A percentile compares a stretch with the other conserved stretches of the same genome.
These are phyloP conservation scores for Podaxis carcinomalis DNA, from an alignment of 768 basidiomycete species.

Conservation along the genomic window DNA sequence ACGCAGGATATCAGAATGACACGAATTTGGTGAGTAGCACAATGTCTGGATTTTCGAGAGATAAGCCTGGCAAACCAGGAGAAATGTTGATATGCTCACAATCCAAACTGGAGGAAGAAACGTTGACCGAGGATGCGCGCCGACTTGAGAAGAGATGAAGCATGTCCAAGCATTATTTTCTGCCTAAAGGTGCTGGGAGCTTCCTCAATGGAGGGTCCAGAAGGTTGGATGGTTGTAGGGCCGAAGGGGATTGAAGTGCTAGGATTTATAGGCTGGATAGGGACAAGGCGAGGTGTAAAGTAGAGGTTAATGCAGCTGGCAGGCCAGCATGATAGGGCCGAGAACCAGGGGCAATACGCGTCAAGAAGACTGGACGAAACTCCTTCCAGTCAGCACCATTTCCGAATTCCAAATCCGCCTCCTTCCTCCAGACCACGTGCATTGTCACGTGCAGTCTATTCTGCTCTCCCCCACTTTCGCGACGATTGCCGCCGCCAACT, in stretches of 20 bases:
- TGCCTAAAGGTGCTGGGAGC: background rate
- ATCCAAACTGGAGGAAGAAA: slow-evolving; percentile 71
- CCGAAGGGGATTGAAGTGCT: background rate
- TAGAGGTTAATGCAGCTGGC: background rate
- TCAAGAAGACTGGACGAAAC: background rate
- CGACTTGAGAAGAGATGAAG: slow-evolving; percentile 29
- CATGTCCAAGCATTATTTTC: slow-evolving; percentile 15
- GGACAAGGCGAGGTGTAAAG: slow-evolving; percentile 14
- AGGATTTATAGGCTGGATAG: slow-evolving; percentile 10
- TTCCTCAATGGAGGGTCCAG: background rate
- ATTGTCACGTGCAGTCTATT: background rate
- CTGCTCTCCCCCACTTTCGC: background rate
- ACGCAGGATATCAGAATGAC: slow-evolving; percentile 84
- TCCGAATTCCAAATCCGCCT: background rate
- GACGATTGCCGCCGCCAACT: background rate
- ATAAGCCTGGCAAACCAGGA: slow-evolving; percentile 7
- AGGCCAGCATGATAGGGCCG: slow-evolving; percentile 3
- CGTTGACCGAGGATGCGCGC: slow-evolving; percentile 38
- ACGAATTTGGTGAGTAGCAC: slow-evolving; percentile 86
- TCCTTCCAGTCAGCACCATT: background rate
- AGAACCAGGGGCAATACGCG: slow-evolving; percentile 1
- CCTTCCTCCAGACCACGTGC: background rate
- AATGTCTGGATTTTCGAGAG: slow-evolving; percentile 50
- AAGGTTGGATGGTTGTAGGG: background rate
- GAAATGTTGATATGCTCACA: slow-evolving; percentile 46